Evolutionary conservation across 2,329 filamentous ascomycete species (phyloP), one percentile per base, ranked within the genome.

Genomic region (Tothia fuscella): DNA sequence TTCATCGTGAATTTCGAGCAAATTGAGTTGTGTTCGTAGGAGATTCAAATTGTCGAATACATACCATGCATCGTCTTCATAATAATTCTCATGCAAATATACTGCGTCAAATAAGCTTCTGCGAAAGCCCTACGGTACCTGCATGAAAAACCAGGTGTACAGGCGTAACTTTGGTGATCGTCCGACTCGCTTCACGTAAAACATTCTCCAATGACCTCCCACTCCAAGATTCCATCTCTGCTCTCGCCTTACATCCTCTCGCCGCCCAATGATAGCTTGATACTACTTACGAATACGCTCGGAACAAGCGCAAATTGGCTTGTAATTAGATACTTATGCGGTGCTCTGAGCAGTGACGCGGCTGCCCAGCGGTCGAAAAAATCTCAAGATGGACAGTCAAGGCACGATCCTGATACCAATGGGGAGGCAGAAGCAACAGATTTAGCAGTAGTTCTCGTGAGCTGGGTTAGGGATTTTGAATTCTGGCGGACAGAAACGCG

Each of bases 401-500:
- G 47, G 44, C 26, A 20, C 19, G 39, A 29, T 43, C 55, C 22
- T 53, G 62, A 51, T 54, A 49, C 3, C 53, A 54, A 48, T 52
- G 63, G 32, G 61, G 59, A 20, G 70, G 66, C 38, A 72, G 31
- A 6, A 21, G 31, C 6, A 6, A 43, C 42, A 17, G 34, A 42
- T 16, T 30, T 13, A 14, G 17, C 32, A 16, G 60, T 95, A 1
- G 68, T 94, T 3, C 67, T 95, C 3, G 77, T 91, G 44, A 93
- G 83, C 63, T 94, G 91, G 61, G 64, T 93, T 61, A 72, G 84
- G 46, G 81, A 89, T 52, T 74, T 72, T 48, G 65, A 72, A 1
- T 93, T 93, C 56, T 95, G 87, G 86, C 77, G 67, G 47, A 74
- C 79, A 3, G 80, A 83, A 38, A 72, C 71, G 2, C 71, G 75